Base-by-base conservation (phyloP, 2,329 filamentous ascomycete genomes). In the Botrytis medusae region DNA sequence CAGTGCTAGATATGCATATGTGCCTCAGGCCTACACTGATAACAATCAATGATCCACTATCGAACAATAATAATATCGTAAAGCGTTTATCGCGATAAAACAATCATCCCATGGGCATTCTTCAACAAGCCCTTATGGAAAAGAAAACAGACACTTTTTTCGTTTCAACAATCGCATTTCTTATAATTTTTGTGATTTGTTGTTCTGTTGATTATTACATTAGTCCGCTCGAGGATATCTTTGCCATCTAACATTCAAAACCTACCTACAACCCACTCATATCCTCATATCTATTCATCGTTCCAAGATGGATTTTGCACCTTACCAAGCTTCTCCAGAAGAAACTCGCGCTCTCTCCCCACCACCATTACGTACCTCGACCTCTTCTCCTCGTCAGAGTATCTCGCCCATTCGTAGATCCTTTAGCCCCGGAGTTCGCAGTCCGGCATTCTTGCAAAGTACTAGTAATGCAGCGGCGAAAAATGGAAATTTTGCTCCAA, bases 241-340 rank as follows among this genome's bases (percentile, higher is more conserved):
- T 22, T 8, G 4, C 44, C 32, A 20, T 67, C 44, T 37, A 51
- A 37, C n/a, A 32, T n/a, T 51, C 22, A n/a, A 32, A 37, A 18
- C 25, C 12, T 65, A 25, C 29, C 32, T 5, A 37, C 20, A 22
- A 51, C 29, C 32, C 14, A 34, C 14, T 6, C 22, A 46, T 46
- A 51, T 67, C 5, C 34, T 37, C 29, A 37, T 18, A 65, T 40
- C 25, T 40, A n/a, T n/a, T 54, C 6, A 1, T 54, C 16, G 40
- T 16, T 29, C 3, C 4, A 40, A 29, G 40, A 96, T 96, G 93
- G 93, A 98, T 85, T 99, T 98, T 82, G 96, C 96, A 63, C 96
- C 96, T 54, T 99, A 98, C 84, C 96, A 98, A 85, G 95, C 95
- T 83, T 92, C 92, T 25, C 96, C 96, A 16, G 95, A 98, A 84